Evolutionary conservation across 768 basidiomycete species (phyloP).

Genomic region (Dentipellis fragilis): DNA sequence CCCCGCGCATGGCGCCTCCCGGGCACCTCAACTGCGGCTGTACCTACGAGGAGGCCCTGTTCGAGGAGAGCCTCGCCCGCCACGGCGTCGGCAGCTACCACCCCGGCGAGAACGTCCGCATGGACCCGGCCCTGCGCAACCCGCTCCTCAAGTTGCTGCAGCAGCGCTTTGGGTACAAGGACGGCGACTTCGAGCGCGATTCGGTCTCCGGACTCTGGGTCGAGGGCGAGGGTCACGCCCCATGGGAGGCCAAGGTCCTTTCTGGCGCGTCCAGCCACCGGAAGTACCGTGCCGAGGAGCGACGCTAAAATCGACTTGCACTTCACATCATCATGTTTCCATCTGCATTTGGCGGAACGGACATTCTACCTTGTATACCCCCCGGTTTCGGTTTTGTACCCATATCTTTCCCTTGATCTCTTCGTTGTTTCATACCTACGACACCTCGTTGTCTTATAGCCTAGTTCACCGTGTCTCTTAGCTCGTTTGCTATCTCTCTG

Average conservation of each 20-base stretch:
- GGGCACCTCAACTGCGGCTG: constrained; percentile 82
- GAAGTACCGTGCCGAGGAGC: constrained; percentile 29
- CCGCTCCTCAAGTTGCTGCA: constrained; percentile 66
- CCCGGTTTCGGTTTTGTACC: no score
- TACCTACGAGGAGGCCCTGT: constrained; percentile 75
- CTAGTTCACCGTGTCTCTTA: neutral
- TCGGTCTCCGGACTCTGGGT: constrained; percentile 55
- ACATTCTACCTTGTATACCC: no score
- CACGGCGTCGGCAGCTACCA: constrained; percentile 75
- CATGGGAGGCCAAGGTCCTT: constrained; percentile 52
- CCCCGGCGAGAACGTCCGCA: constrained; percentile 77
- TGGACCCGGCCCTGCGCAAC: constrained; percentile 82
- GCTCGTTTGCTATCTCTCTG: neutral
- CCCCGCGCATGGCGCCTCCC: constrained; percentile 69
- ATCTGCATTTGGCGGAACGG: neutral
- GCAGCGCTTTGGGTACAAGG: constrained; percentile 65
- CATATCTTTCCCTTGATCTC: no score
- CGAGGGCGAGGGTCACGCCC: constrained; percentile 49
- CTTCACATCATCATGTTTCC: constrained; percentile 2
- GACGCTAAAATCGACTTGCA: constrained; percentile 19
- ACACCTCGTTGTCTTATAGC: no score
- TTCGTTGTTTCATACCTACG: no score
- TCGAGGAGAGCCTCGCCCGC: constrained; percentile 74
- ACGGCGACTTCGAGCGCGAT: constrained; percentile 80
- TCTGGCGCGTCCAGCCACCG: constrained; percentile 26